Conservation (phyloP, 129 eudicot genomes). For the Tagetes erecta region DNA sequence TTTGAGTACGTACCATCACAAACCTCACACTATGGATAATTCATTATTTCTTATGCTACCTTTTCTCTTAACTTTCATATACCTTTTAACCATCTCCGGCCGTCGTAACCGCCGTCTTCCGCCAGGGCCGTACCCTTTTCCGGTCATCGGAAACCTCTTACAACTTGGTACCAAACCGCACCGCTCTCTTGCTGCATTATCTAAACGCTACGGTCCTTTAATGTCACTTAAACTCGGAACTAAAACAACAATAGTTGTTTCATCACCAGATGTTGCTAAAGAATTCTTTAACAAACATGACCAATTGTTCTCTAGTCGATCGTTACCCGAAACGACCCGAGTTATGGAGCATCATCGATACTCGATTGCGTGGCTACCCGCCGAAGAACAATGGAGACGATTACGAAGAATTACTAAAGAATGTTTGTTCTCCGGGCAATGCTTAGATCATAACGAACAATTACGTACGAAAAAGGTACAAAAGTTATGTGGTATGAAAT, state of each 20-base stretch:
- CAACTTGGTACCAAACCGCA: background rate
- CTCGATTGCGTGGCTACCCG: background rate
- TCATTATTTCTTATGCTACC: background rate
- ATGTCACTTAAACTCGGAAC: slow-evolving; percentile 5
- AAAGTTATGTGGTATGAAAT: no score
- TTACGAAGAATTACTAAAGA: slow-evolving; percentile 9
- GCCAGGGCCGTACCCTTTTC: background rate
- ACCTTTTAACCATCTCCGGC: background rate
- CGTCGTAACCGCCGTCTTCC: background rate
- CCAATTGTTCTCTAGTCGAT: background rate
- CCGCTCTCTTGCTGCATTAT: background rate
- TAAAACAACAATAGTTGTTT: background rate
- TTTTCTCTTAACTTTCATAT: background rate
- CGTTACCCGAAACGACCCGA: background rate
- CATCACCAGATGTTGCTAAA: background rate
- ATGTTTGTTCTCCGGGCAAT: background rate
- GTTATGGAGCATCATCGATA: background rate
- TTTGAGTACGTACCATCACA: background rate
- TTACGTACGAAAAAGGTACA: slow-evolving; percentile 10
- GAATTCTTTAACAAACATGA: slow-evolving; percentile 3
- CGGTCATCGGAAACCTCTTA: slow-evolving; percentile 7
- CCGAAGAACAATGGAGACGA: background rate
- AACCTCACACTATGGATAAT: background rate
- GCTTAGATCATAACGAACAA: background rate
- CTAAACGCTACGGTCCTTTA: background rate